phyloP scores from a whole-genome alignment of 2,329 filamentous ascomycete genomes.

The Colletotrichum navitas region DNA sequence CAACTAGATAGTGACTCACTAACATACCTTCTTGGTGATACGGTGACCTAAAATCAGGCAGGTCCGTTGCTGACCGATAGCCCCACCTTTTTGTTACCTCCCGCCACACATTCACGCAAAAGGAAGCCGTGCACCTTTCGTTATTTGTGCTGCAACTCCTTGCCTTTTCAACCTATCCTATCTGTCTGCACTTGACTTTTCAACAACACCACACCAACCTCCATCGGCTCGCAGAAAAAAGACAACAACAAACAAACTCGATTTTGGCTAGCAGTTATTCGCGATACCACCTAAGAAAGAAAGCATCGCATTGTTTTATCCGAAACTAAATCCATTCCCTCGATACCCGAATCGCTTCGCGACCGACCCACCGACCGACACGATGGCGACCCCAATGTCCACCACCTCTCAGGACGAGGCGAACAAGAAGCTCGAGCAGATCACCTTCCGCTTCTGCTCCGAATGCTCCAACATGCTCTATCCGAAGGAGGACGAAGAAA shows the following conservation, averaged over 20 bases:
- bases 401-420: slow-evolving; percentile 58
- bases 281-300: neutral
- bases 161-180: neutral
- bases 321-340: neutral
- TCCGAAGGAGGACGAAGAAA: slow-evolving; percentile 90
- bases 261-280: neutral
- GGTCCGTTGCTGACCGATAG: neutral
- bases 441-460: slow-evolving; percentile 97
- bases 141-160: slow-evolving; percentile 8
- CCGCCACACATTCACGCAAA: slow-evolving; percentile 4
- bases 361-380: slow-evolving; percentile 13
- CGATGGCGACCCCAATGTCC: slow-evolving; percentile 71
- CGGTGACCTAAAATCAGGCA: neutral
- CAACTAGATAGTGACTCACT: neutral
- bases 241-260: neutral
- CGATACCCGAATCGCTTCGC: neutral
- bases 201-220: neutral
- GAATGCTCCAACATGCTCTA: slow-evolving; percentile 99
- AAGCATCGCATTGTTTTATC: neutral
- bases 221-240: neutral
- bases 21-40: neutral
- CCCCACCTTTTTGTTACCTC: slow-evolving; percentile 20
- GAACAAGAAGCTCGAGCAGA: slow-evolving; percentile 77
- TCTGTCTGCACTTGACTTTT: slow-evolving; percentile 7
- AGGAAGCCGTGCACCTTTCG: slow-evolving; percentile 15